These are phyloP conservation scores for Cronartium ribicola DNA, from an alignment of 1,284 basidiomycete genomes.

Conservation along the genomic window DNA sequence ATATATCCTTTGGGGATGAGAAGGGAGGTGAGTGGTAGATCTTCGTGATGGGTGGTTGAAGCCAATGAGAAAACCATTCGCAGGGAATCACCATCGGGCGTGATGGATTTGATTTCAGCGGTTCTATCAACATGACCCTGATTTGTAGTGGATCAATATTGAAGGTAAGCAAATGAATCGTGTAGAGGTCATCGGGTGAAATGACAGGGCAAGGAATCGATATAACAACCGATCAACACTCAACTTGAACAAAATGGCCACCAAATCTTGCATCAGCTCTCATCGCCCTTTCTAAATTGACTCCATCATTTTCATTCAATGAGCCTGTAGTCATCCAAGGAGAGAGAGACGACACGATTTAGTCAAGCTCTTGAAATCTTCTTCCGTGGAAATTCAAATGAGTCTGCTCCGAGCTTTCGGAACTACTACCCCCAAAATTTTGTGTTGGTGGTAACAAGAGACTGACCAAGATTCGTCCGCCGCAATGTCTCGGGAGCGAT, in stretches of 20 bases:
- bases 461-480: conserved; percentile 80
- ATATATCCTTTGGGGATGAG: conserved; percentile 96
- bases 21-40: conserved; percentile 62
- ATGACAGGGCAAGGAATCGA: too few species aligned
- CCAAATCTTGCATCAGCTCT: conserved; percentile 84
- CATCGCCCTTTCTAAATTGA: conserved; percentile 96
- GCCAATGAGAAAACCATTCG: conserved; percentile 67
- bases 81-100: conserved; percentile 78
- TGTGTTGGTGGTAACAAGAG: too few species aligned
- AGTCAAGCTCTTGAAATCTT: background rate
- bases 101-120: conserved; percentile 65
- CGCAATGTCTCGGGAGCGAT: conserved; percentile 90
- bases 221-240: too few species aligned
- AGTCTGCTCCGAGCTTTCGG: background rate
- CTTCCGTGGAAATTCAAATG: background rate
- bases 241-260: conserved; percentile 92
- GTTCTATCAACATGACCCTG: conserved; percentile 92
- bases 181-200: too few species aligned
- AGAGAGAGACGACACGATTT: background rate
- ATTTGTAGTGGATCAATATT: too few species aligned
- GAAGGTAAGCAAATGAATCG: too few species aligned
- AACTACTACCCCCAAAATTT: too few species aligned
- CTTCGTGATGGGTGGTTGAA: conserved; percentile 61
- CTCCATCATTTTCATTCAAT: conserved; percentile 69
- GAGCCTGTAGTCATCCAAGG: conserved; percentile 58